These are phyloP conservation scores for Barnettozyma salicaria DNA, from an alignment of 805 yeast genomes.

Conservation along the genomic window DNA sequence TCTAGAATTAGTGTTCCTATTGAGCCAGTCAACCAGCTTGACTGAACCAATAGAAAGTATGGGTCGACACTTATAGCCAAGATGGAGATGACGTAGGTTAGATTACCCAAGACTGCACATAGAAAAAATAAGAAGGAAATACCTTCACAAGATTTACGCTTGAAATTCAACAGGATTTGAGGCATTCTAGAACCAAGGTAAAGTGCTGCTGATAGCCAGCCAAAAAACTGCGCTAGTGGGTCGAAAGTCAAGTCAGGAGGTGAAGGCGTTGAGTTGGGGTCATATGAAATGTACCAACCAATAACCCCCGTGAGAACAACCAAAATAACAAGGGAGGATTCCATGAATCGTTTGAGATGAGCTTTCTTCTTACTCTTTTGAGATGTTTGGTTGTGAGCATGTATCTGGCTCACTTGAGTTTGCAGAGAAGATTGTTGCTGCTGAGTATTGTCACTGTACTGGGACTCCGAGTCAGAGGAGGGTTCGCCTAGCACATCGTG, in stretches of 20 bases:
- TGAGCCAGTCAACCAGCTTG: constrained; percentile 91
- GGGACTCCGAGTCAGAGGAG: constrained; percentile 12
- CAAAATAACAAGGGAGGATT: constrained; percentile 46
- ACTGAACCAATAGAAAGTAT: constrained; percentile 70
- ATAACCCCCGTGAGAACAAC: constrained; percentile 74
- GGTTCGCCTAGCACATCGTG: constrained; percentile 34
- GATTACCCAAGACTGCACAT: constrained; percentile 91
- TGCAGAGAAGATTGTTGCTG: constrained; percentile 27
- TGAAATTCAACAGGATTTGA: constrained; percentile 78
- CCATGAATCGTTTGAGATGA: constrained; percentile 23
- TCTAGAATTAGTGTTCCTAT: constrained; percentile 83
- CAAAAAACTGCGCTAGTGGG: constrained; percentile 79
- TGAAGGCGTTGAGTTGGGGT: constrained; percentile 29
- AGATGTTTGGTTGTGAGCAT: constrained; percentile 22
- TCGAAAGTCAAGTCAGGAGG: constrained; percentile 53
- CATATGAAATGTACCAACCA: constrained; percentile 79
- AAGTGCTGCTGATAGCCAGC: constrained; percentile 66
- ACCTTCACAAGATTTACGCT: constrained; percentile 91
- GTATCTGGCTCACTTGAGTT: too few relatives aligned
- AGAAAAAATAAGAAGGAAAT: constrained; percentile 88
- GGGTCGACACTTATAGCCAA: constrained; percentile 65
- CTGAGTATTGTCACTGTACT: constrained; percentile 8
- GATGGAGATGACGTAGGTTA: constrained; percentile 84
- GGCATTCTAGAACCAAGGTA: constrained; percentile 89
- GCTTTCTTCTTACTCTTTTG: constrained; percentile 19